Evolutionary conservation across 2,329 filamentous ascomycete genomes (phyloP), one percentile per base, ranked within the genome.

Genomic region (Leptoxyphium fumago): DNA sequence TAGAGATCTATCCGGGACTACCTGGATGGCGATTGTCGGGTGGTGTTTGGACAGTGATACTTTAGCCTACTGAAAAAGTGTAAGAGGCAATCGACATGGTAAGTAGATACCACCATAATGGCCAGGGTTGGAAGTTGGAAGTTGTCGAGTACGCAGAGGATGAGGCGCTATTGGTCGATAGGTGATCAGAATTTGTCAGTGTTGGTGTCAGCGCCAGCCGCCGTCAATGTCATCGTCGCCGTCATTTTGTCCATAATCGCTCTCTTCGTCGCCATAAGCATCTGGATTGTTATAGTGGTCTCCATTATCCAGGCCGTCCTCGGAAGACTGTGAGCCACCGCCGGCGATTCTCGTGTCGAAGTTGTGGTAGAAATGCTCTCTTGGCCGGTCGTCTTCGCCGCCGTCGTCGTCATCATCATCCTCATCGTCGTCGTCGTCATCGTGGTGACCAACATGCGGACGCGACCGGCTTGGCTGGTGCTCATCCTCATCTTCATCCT

Each of bases 321-420:
- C 14, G 7, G 14, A 11, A 21, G 14, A 13, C 5, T 40, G 38
- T 11, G 13, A 11, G 21, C 21, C 38, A 17, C 38, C 11, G 10
- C 38, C 38, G 11, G 11, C 14, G 38, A 36, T 40, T 18, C 21
- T 40, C 5, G 14, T 18, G 13, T 40, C 38, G 38, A 28, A 17
- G 38, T 40, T 18, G 38, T 13, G 38, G 11, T 40, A 40, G 17
- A 17, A 40, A 13, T 13, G 38, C 11, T 17, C 21, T 14, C 18
- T 28, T 13, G 13, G 38, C 5, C 11, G 4, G 38, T 28, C 45
- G 13, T 46, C 43, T 17, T 42, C 45, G 3, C 6, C 47, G 11
- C 39, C 48, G 9, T 46, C 45, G 36, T 54, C 45, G 18, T 48
- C 52, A 14, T 36, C 32, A 6, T 34, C 46, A 15, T 48, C 44